A percentile compares a stretch with the other conserved stretches of the same genome.
phyloP scores from a whole-genome alignment of 2,329 filamentous ascomycete genomes.

The Emmonsiellopsis sp. region DNA sequence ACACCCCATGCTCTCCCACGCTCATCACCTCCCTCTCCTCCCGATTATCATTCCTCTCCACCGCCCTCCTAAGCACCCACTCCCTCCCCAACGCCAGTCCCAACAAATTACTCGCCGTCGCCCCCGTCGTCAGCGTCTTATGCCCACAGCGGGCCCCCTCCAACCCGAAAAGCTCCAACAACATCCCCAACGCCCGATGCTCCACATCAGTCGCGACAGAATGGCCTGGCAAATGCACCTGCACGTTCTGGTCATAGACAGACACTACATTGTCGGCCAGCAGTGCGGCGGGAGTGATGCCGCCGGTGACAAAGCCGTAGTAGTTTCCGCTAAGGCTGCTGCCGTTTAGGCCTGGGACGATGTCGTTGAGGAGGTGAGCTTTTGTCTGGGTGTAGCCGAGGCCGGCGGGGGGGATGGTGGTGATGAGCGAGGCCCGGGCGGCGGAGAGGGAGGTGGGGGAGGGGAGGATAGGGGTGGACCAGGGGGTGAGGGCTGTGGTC shows the following conservation, averaged over 20 bases:
- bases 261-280: slow-evolving; percentile 80
- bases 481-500: slow-evolving; percentile 21
- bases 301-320: slow-evolving; percentile 85
- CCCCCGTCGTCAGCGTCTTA: slow-evolving; percentile 69
- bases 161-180: slow-evolving; percentile 59
- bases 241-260: slow-evolving; percentile 71
- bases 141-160: slow-evolving; percentile 54
- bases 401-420: slow-evolving; percentile 20
- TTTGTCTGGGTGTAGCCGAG: slow-evolving; percentile 23
- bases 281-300: slow-evolving; percentile 66
- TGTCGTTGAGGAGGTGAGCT: slow-evolving; percentile 31
- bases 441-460: slow-evolving; percentile 19
- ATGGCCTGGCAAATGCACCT: slow-evolving; percentile 70
- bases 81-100: slow-evolving; percentile 66
- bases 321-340: slow-evolving; percentile 60
- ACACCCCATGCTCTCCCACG: slow-evolving; percentile 62
- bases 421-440: slow-evolving; percentile 26
- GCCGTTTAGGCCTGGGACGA: slow-evolving; percentile 53
- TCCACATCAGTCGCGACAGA: slow-evolving; percentile 70
- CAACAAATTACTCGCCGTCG: slow-evolving; percentile 57
- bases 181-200: slow-evolving; percentile 58
- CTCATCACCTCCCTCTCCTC: slow-evolving; percentile 24
- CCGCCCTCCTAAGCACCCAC: slow-evolving; percentile 34
- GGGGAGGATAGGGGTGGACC: slow-evolving; percentile 25
- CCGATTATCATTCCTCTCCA: slow-evolving; percentile 23